Percentiles rank a stretch among this genome's conserved stretches.
These are phyloP conservation scores for Trichoderma asperellum DNA, from an alignment of 2,329 filamentous ascomycete genomes.

Conservation along the genomic window DNA sequence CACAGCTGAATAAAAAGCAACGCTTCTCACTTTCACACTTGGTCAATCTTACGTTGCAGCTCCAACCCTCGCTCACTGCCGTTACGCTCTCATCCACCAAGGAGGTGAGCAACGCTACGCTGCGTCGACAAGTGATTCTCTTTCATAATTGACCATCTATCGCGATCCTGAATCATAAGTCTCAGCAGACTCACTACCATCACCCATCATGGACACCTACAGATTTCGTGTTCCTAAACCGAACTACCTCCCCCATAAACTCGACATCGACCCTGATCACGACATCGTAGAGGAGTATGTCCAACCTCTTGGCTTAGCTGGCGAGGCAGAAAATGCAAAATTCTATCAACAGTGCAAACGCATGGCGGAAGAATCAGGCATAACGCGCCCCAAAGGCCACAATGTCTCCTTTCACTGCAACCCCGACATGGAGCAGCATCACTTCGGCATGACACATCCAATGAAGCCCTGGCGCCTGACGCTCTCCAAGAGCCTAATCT, in stretches of 20 bases:
- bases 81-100: neutral
- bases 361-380: constrained; percentile 64
- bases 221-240: constrained; percentile 59
- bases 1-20: neutral
- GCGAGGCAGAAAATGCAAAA: constrained; percentile 59
- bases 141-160: neutral
- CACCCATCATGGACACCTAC: constrained; percentile 48
- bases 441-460: constrained; percentile 94
- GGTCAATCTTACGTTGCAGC: neutral
- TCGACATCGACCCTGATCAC: constrained; percentile 55
- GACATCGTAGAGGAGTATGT: constrained; percentile 57
- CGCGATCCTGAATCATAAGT: neutral
- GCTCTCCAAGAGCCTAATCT: constrained; percentile 90
- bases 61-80: neutral
- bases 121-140: neutral
- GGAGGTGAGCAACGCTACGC: neutral
- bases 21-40: neutral
- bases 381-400: constrained; percentile 81
- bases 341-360: constrained; percentile 63
- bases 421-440: constrained; percentile 90
- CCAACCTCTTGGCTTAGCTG: constrained; percentile 54
- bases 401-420: constrained; percentile 96
- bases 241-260: constrained; percentile 62
- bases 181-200: neutral
- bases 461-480: constrained; percentile 99